A percentile compares a stretch with the other conserved stretches of the same genome.
These are phyloP conservation scores for Ascocoryne sarcoides DNA, from an alignment of 2,329 filamentous ascomycete species.

Conservation along the genomic window DNA sequence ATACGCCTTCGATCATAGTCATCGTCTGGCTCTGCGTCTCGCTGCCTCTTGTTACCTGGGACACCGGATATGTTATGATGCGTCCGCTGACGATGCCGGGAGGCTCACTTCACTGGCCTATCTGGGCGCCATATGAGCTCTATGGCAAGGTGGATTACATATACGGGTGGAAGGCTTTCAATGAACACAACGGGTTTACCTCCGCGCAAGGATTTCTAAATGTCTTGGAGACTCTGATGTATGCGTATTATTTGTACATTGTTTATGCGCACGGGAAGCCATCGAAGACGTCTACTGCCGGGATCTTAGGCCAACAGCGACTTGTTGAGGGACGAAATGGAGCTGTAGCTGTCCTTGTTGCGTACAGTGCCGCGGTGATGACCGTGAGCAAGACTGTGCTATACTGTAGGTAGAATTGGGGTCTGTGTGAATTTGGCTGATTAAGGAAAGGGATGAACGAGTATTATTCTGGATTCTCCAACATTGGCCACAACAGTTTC, in stretches of 20 bases:
- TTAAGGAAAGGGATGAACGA: constrained; percentile 52
- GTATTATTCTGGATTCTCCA: constrained; percentile 48
- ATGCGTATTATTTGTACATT: constrained; percentile 50
- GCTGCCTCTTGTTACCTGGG: constrained; percentile 60
- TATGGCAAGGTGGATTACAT: constrained; percentile 58
- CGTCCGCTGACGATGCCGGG: constrained; percentile 62
- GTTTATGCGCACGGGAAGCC: constrained; percentile 36
- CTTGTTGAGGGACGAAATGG: constrained; percentile 43
- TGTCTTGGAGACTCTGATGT: constrained; percentile 48
- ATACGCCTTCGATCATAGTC: constrained; percentile 49
- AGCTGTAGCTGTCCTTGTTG: constrained; percentile 45
- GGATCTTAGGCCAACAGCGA: constrained; percentile 39
- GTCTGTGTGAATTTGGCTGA: no score
- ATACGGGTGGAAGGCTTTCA: constrained; percentile 56
- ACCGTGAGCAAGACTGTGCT: constrained; percentile 60
- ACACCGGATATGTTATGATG: constrained; percentile 53
- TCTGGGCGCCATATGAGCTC: constrained; percentile 58
- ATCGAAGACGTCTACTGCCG: constrained; percentile 29
- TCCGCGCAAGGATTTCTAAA: constrained; percentile 54
- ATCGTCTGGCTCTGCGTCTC: constrained; percentile 54
- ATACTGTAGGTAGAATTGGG: constrained; percentile 52
- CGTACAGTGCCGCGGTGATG: constrained; percentile 50
- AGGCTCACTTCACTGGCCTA: constrained; percentile 48
- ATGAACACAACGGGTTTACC: constrained; percentile 54
- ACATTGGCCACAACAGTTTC: constrained; percentile 53